These are phyloP conservation scores for Stagonosporopsis chrysanthemi DNA, from an alignment of 2,329 filamentous ascomycete genomes.

Conservation along the genomic window DNA sequence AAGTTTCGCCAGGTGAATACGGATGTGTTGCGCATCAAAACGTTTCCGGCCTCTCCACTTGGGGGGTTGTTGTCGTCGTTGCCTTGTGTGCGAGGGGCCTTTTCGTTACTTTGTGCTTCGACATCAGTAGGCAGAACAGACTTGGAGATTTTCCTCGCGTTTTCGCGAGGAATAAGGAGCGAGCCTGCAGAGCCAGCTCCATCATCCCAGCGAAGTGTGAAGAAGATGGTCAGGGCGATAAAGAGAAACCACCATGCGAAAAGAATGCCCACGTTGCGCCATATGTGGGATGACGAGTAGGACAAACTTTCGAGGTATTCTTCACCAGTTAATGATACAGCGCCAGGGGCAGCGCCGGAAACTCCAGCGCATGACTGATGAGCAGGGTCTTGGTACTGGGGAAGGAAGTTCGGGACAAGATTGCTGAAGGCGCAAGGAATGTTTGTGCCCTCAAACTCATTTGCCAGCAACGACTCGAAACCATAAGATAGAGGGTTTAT, in stretches of 20 bases:
- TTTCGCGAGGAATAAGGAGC: constrained; percentile 66
- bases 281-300: constrained; percentile 34
- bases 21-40: constrained; percentile 68
- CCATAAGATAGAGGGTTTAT: constrained; percentile 78
- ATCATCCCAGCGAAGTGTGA: constrained; percentile 65
- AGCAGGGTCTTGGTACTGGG: constrained; percentile 52
- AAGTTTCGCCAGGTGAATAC: constrained; percentile 72
- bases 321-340: constrained; percentile 63
- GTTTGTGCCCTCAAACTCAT: constrained; percentile 60
- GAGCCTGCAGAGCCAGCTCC: constrained; percentile 60
- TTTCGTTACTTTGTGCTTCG: constrained; percentile 52
- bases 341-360: constrained; percentile 60
- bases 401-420: constrained; percentile 59
- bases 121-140: constrained; percentile 54
- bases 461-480: constrained; percentile 80
- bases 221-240: constrained; percentile 64
- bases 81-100: constrained; percentile 13
- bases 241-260: constrained; percentile 53
- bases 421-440: constrained; percentile 61
- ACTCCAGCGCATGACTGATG: constrained; percentile 66
- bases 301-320: constrained; percentile 64
- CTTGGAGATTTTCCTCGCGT: constrained; percentile 27
- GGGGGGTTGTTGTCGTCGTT: neutral
- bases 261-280: constrained; percentile 55
- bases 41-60: constrained; percentile 37